phyloP scores from a whole-genome alignment of 139 green algal species.

The Tetradesmus lagerheimii region DNA sequence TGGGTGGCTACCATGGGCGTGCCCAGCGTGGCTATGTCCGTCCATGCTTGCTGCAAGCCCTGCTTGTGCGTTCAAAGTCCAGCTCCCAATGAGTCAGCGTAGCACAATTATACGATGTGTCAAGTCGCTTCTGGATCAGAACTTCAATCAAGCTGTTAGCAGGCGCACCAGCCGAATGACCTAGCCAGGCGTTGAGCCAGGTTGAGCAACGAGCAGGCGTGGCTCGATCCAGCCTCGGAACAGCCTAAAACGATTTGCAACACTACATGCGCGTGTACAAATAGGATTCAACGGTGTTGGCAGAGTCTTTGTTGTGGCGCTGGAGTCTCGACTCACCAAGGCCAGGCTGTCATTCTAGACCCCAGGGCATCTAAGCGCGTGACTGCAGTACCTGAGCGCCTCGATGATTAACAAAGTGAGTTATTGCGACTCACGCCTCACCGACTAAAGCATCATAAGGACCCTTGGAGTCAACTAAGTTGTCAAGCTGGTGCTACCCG shows the following conservation, averaged over 20 bases:
- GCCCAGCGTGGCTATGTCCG: not conserved
- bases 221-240: not conserved
- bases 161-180: not conserved
- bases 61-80: not conserved
- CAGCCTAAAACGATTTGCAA: not conserved
- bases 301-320: not conserved
- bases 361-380: too few relatives aligned
- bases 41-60: not conserved
- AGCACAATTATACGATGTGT: too few relatives aligned
- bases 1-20: not conserved
- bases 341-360: not conserved
- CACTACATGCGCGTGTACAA: too few relatives aligned
- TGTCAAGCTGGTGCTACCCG: too few relatives aligned
- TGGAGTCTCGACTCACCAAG: not conserved
- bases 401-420: too few relatives aligned
- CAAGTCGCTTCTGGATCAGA: not conserved
- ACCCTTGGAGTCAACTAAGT: too few relatives aligned
- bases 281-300: not conserved
- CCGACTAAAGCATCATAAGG: too few relatives aligned
- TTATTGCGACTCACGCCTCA: too few relatives aligned
- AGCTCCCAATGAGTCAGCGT: not conserved
- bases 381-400: too few relatives aligned
- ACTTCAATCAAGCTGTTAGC: not conserved
- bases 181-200: too few relatives aligned
- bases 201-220: not conserved